Evolutionary conservation across 2,329 filamentous ascomycete species (phyloP).

Genomic region (Ophiostoma piceae): DNA sequence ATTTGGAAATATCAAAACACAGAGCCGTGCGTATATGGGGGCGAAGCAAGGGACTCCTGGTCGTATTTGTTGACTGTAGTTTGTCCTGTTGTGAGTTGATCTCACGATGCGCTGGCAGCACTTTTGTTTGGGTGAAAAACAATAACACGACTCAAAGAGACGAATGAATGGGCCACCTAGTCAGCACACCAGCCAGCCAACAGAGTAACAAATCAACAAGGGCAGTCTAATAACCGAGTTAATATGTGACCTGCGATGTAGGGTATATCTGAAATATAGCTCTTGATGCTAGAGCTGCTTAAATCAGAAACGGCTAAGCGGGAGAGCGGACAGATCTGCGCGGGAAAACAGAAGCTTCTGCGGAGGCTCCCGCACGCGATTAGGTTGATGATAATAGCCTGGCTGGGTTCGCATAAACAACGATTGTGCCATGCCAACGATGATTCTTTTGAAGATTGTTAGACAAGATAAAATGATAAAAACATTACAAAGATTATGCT

Average conservation of each 20-base stretch:
- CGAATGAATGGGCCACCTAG: neutral
- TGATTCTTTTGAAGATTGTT: neutral
- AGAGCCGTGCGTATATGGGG: neutral
- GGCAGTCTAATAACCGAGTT: neutral
- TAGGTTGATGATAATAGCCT: neutral
- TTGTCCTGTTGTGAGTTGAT: neutral
- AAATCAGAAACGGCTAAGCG: neutral
- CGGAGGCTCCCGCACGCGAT: neutral
- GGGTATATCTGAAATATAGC: neutral
- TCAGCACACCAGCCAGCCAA: neutral
- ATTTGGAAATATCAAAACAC: neutral
- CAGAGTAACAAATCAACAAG: neutral
- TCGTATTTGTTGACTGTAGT: neutral
- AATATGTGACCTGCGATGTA: neutral
- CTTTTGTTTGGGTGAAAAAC: neutral
- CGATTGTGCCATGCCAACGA: neutral
- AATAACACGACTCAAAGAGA: neutral
- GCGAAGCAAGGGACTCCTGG: constrained; percentile 8
- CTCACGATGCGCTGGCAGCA: constrained; percentile 11
- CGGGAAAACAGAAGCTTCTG: neutral
- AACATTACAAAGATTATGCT: neutral
- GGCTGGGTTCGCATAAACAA: neutral
- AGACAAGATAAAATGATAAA: neutral
- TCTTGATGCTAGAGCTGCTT: neutral
- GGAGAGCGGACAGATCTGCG: neutral